These are phyloP conservation scores for Cladophialophora exuberans DNA, from an alignment of 2,329 filamentous ascomycete genomes.

Conservation along the genomic window DNA sequence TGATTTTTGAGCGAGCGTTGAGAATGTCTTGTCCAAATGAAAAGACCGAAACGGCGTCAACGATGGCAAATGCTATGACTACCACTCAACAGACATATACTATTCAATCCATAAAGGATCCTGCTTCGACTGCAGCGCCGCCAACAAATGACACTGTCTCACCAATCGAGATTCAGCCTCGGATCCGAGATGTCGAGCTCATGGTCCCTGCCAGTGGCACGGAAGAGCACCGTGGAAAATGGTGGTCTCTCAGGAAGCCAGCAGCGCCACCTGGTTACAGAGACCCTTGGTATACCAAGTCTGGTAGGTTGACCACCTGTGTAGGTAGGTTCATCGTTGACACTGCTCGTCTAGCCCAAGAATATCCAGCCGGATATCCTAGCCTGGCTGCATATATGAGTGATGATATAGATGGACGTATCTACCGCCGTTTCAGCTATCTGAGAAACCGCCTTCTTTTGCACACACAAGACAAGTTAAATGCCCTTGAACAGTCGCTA, in stretches of 20 bases:
- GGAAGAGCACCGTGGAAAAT: not conserved
- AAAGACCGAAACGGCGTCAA: too few species aligned
- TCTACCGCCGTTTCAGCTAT: not conserved
- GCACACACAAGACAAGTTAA: not conserved
- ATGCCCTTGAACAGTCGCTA: not conserved
- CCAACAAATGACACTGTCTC: not conserved
- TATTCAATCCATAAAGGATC: not conserved
- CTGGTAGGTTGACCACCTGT: not conserved
- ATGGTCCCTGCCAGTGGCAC: not conserved
- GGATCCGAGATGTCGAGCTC: not conserved
- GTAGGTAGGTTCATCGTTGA: not conserved
- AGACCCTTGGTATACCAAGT: not conserved
- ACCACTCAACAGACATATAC: not conserved
- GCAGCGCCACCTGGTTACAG: not conserved
- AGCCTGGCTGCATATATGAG: not conserved
- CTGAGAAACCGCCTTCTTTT: not conserved
- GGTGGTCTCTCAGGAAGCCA: not conserved
- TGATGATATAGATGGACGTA: not conserved
- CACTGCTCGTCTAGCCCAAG: not conserved
- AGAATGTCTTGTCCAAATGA: too few species aligned
- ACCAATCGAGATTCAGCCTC: not conserved
- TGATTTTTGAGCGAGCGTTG: too few species aligned
- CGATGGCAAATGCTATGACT: too few species aligned
- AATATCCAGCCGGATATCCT: not conserved
- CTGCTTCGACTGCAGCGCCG: not conserved